Base-by-base conservation (phyloP, 73 alveolate species). In the Paramecium bursaria region DNA sequence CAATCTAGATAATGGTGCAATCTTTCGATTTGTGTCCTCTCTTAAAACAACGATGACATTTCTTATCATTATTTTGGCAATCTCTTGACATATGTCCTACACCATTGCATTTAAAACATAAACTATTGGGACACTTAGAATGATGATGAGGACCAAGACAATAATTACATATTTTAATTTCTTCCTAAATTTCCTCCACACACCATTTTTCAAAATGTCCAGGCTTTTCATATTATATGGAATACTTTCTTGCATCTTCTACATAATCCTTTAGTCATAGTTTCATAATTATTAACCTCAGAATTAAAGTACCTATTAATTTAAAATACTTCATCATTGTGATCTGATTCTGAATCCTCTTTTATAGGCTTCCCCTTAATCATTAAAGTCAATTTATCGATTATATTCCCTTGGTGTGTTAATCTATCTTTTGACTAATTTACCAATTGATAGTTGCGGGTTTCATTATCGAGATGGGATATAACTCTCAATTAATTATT, bases 171-270 rank as follows among this genome's bases (percentile, higher is more conserved):
- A 47, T 19, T 39, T 67, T 33, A 35, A 47, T 2, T 33, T 67
- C 82, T 39, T 35, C 82, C 49, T 31, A 13, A 17, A n/a, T n/a
- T n/a, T 67, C 82, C 33, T 67, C 82, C 33, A 42, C 57, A 42
- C 82, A 67, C 82, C 82, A 67, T 67, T 42, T 67, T 42, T 67
- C 82, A 67, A 15, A 67, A 67, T 67, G 82, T 35, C 82, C 82
- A 35, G 82, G 82, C 82, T 67, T 67, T 39, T 27, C 60, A 39
- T 67, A 67, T 19, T 50, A 17, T 57, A 67, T 15, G 46, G 22
- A 35, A 39, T 67, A 67, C 82, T 67, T 67, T 33, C 50, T 67
- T 67, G 55, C 82, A 67, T 67, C 82, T 67, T 42, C 82, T 11
- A 42, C 82, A 67, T 39, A 67, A 53, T 67, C 82, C 82, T 21